phyloP scores from a whole-genome alignment of 2,329 filamentous ascomycete species.

The Bipolaris oryzae region DNA sequence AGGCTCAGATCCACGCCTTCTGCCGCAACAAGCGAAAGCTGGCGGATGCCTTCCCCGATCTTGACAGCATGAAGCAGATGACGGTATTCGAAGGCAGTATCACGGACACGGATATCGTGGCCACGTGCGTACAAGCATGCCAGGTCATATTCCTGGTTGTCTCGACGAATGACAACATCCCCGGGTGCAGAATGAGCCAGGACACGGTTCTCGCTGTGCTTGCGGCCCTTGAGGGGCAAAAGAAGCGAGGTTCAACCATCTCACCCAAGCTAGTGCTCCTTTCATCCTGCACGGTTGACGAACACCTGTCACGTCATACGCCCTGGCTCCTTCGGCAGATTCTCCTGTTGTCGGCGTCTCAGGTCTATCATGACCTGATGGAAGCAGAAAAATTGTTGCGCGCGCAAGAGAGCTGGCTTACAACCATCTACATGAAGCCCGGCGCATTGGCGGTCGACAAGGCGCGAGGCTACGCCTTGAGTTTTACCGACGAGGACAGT shows the following conservation, averaged over 20 bases:
- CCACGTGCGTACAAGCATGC: conserved; percentile 44
- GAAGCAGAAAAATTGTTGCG: conserved; percentile 49
- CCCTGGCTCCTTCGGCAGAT: conserved; percentile 34
- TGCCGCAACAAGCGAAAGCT: conserved; percentile 21
- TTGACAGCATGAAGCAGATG: conserved; percentile 23
- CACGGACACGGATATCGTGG: conserved; percentile 49
- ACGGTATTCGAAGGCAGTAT: conserved; percentile 53
- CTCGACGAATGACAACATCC: conserved; percentile 53
- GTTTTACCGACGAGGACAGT: conserved; percentile 45
- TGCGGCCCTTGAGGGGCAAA: conserved; percentile 35
- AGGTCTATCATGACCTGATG: conserved; percentile 51
- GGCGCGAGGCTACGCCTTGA: conserved; percentile 52
- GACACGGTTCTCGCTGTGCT: conserved; percentile 38
- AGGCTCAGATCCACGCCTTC: conserved; percentile 15
- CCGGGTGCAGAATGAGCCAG: conserved; percentile 48
- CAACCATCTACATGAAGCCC: conserved; percentile 53
- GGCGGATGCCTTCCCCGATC: not conserved
- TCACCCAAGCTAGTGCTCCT: conserved; percentile 48
- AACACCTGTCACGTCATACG: conserved; percentile 21
- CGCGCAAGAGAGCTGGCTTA: conserved; percentile 47
- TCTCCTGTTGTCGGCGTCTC: conserved; percentile 38
- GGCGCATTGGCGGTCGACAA: conserved; percentile 48
- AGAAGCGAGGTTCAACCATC: not conserved
- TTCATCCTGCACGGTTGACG: conserved; percentile 52
- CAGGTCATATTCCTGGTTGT: conserved; percentile 51